These are phyloP conservation scores for Torulaspora globosa DNA, from an alignment of 1,139 yeast genomes.

Conservation along the genomic window DNA sequence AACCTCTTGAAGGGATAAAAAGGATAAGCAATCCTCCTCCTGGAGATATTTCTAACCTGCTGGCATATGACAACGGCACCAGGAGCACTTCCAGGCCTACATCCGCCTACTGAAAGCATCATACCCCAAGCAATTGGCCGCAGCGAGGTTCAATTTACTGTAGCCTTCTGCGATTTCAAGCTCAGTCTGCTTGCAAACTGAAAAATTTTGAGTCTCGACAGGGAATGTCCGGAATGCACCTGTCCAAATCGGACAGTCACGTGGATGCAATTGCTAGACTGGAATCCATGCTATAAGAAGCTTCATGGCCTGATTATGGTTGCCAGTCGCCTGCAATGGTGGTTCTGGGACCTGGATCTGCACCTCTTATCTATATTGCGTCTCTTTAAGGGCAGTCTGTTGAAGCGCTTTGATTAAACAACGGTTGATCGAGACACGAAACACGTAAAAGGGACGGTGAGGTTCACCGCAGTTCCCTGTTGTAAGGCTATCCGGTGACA, in stretches of 20 bases:
- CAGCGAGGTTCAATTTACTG: background rate
- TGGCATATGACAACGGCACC: slow-evolving; percentile 19
- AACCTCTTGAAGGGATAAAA: slow-evolving; percentile 43
- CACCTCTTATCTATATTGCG: background rate
- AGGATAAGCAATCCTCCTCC: slow-evolving; percentile 49
- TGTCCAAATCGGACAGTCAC: slow-evolving; percentile 4
- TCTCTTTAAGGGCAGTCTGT: background rate
- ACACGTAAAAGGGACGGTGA: slow-evolving; percentile 1
- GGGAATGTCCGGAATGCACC: background rate
- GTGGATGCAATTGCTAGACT: background rate
- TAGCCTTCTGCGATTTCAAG: background rate
- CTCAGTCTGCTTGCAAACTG: background rate
- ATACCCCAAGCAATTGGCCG: background rate
- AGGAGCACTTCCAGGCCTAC: slow-evolving; percentile 4
- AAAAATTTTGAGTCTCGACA: background rate
- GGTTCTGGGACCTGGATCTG: background rate
- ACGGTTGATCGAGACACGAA: slow-evolving; percentile 7
- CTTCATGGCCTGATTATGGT: background rate
- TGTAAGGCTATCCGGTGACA: background rate
- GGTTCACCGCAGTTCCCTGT: background rate
- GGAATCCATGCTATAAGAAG: background rate
- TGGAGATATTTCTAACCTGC: slow-evolving; percentile 40
- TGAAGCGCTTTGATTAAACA: slow-evolving; percentile 1
- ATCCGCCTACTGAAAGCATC: slow-evolving; percentile 11
- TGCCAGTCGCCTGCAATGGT: background rate